Conservation (phyloP, 169 alveolate genomes). For the Plasmodium yoelii region DNA sequence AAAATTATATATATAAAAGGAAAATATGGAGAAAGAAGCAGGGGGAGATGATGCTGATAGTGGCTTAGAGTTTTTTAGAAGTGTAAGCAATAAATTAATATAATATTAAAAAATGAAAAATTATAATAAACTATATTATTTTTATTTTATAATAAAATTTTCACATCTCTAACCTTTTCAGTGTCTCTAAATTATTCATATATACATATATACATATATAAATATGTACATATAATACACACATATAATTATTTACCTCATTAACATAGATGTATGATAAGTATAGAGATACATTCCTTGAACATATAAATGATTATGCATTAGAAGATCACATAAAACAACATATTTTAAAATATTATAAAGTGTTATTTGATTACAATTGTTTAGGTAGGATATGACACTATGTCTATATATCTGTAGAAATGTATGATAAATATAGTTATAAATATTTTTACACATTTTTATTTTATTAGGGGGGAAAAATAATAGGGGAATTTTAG, state of each 20-base stretch:
- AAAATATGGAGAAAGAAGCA: constrained; percentile 43
- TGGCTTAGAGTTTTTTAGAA: constrained; percentile 50
- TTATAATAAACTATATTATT: not conserved
- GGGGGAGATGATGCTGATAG: constrained; percentile 37
- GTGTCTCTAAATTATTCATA: not conserved
- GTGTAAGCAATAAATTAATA: constrained; percentile 15
- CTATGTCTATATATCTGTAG: not conserved
- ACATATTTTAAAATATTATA: constrained; percentile 40
- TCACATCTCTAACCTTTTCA: not conserved
- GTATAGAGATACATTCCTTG: constrained; percentile 46
- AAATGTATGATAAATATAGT: not conserved
- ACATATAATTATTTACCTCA: not conserved
- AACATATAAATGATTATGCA: constrained; percentile 22
- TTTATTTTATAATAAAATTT: too few species aligned
- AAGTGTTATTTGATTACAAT: constrained; percentile 53
- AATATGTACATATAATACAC: not conserved
- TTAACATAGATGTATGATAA: constrained; percentile 43
- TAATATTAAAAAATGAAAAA: not conserved
- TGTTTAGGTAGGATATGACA: constrained; percentile 35
- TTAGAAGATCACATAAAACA: constrained; percentile 51
- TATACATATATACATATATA: too few species aligned
- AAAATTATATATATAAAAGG: not conserved
- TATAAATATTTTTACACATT: not conserved
- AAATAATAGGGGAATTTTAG: constrained; percentile 62
- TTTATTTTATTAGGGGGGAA: constrained; percentile 45